phyloP scores from a whole-genome alignment of 225 moss, liverwort and hornwort genomes.

The Bryum argenteum region DNA sequence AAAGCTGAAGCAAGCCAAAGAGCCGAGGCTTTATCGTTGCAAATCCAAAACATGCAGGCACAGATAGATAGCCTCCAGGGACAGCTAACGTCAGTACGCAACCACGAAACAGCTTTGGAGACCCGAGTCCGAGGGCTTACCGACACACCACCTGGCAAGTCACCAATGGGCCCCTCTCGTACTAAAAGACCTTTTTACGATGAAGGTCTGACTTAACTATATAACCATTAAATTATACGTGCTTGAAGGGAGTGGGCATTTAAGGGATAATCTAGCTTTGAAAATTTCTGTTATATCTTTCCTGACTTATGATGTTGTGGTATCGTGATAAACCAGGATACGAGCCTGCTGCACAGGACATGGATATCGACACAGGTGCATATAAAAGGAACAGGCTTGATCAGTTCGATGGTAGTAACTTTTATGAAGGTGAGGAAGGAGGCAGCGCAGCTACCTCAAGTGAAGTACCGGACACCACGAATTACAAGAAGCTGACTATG shows the following conservation, averaged over 20 bases:
- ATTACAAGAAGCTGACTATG: conserved; percentile 67
- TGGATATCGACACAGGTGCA: conserved; percentile 63
- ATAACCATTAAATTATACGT: no score
- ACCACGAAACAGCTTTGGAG: conserved; percentile 78
- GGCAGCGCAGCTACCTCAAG: conserved; percentile 46
- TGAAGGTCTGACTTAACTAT: conserved; percentile 25
- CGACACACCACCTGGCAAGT: conserved; percentile 40
- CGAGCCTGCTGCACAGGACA: conserved; percentile 67
- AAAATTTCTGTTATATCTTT: no score
- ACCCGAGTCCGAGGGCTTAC: conserved; percentile 61
- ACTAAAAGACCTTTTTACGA: conserved; percentile 71
- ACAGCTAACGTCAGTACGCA: conserved; percentile 67
- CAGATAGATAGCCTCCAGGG: conserved; percentile 66
- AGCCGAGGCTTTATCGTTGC: conserved; percentile 77
- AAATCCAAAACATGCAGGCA: conserved; percentile 71
- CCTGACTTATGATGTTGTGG: not conserved
- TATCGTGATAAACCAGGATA: conserved; percentile 39
- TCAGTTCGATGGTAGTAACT: conserved; percentile 63
- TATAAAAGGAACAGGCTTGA: conserved; percentile 59
- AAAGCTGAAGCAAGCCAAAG: conserved; percentile 65
- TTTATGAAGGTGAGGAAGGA: conserved; percentile 50
- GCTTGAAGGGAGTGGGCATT: no score
- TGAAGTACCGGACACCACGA: conserved; percentile 38
- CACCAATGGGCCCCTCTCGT: conserved; percentile 53
- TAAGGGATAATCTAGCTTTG: no score